Evolutionary conservation across 768 basidiomycete genomes (phyloP), one percentile per base, ranked within the genome.

Genomic region (Coprinopsis marcescibilis): DNA sequence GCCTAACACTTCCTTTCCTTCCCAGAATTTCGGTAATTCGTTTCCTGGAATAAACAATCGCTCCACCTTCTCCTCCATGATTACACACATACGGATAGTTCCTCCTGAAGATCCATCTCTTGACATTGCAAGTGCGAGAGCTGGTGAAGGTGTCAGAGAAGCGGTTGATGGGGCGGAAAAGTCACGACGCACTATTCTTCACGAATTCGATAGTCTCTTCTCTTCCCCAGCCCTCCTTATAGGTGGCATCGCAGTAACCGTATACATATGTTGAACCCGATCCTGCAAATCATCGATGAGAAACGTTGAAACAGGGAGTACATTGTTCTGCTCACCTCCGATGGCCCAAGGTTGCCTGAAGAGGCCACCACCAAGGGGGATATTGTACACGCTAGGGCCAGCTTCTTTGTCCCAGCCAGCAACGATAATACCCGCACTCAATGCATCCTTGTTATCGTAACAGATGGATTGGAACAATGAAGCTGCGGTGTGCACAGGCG

Each of bases 301-400:
- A 30, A 6, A 33, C 15, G 17, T 17, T 10, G 25, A 27, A 4
- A 62, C 79, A 33, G n/a, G n/a, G n/a, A n/a, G n/a, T n/a, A n/a
- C n/a, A n/a, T n/a, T n/a, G n/a, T n/a, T n/a, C n/a, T n/a, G n/a
- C n/a, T n/a, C 59, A 89, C 92, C 93, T 64, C 94, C 96, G 53
- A 99, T 98, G 39, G 95, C 91, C 96, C 96, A 99, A 5, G 95
- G 94, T 56, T 95, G 94, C 50, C 89, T 81, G 80, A 99, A 98
- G 37, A 95, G 70, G 21, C 96, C 96, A 44, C 96, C 96, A 19
- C 96, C 96, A 12, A 99, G 75, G 13, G 96, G 95, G 51, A 99
- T 90, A 63, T 94, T 97, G 69, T 93, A 98, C 20, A 98, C 94
- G 50, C 86, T 88, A 1, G 94, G 89, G 14, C 96, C 95, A 29